These are phyloP conservation scores for Pterocarpus santalinus DNA, from an alignment of 306 rosid genomes.

Conservation along the genomic window DNA sequence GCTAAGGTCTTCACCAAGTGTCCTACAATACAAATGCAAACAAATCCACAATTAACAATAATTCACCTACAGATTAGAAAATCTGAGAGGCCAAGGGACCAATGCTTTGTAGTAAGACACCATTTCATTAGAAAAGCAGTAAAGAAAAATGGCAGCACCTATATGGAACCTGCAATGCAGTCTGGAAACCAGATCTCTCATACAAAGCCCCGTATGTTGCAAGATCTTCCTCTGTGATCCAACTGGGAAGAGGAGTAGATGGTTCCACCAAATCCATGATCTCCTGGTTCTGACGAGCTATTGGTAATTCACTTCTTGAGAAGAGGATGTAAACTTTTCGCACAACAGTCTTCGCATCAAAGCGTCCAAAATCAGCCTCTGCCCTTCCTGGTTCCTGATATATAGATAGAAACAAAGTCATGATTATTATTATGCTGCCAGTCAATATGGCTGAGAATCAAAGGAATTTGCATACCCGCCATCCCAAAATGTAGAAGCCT, in stretches of 20 bases:
- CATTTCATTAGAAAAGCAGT: slow-evolving; percentile 3
- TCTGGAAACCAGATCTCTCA: slow-evolving; percentile 80
- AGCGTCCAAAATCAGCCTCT: slow-evolving; percentile 86
- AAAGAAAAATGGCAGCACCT: slow-evolving; percentile 57
- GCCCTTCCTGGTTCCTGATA: slow-evolving; percentile 80
- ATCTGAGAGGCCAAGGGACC: slow-evolving; percentile 1
- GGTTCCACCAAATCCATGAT: slow-evolving; percentile 87
- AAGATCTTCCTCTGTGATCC: slow-evolving; percentile 86
- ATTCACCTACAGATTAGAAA: not conserved
- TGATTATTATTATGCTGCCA: not conserved
- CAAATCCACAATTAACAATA: slow-evolving; percentile 35
- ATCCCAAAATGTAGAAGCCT: slow-evolving; percentile 85
- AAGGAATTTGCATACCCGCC: slow-evolving; percentile 57
- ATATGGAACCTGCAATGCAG: slow-evolving; percentile 78
- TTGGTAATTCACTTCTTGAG: slow-evolving; percentile 76
- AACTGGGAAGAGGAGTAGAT: slow-evolving; percentile 76
- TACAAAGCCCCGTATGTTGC: slow-evolving; percentile 67
- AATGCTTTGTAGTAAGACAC: not conserved
- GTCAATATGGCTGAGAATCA: not conserved
- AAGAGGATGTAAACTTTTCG: slow-evolving; percentile 80
- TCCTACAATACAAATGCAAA: slow-evolving; percentile 52
- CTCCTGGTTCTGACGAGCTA: slow-evolving; percentile 79
- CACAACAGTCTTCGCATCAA: slow-evolving; percentile 73
- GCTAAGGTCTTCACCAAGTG: slow-evolving; percentile 53
- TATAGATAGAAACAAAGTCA: slow-evolving; percentile 31